Evolutionary conservation across 495 filamentous ascomycete genomes (phyloP).

Genomic region (Hypoxylon rickii): DNA sequence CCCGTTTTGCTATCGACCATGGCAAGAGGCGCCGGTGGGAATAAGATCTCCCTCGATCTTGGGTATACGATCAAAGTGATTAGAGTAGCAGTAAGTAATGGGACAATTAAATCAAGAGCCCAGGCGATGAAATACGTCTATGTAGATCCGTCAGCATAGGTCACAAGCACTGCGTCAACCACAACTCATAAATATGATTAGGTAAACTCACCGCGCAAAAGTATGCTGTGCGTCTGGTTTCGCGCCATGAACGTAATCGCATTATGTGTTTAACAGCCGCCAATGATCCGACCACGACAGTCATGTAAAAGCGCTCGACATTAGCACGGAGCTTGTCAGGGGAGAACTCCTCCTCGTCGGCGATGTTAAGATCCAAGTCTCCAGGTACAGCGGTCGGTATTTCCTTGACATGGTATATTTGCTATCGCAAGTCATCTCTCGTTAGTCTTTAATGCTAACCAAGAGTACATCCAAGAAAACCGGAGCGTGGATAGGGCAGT

Average conservation of each 20-base stretch:
- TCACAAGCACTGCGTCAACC: neutral
- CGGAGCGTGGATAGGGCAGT: constrained; percentile 1
- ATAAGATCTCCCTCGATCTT: constrained; percentile 64
- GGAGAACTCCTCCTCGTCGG: constrained; percentile 81
- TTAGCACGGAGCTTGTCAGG: constrained; percentile 83
- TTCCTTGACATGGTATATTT: constrained; percentile 87
- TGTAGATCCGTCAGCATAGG: constrained; percentile 14
- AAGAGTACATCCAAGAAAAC: neutral
- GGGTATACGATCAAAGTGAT: constrained; percentile 72
- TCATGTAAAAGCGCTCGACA: constrained; percentile 85
- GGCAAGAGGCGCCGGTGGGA: constrained; percentile 73
- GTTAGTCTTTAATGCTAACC: too few relatives aligned
- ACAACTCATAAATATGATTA: neutral
- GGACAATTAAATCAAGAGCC: constrained; percentile 74
- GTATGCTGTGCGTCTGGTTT: constrained; percentile 66
- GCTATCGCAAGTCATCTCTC: constrained; percentile 49
- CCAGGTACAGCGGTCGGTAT: constrained; percentile 51
- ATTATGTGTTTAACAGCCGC: constrained; percentile 73
- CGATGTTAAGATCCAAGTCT: constrained; percentile 78
- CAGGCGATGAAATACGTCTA: constrained; percentile 77
- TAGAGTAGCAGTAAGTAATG: constrained; percentile 58
- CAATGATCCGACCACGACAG: constrained; percentile 70
- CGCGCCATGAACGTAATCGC: constrained; percentile 79
- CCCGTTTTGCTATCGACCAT: constrained; percentile 66
- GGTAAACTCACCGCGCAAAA: constrained; percentile 62